These are phyloP conservation scores for Gardenia jasminoides DNA, from an alignment of 257 asterid species.

Conservation along the genomic window DNA sequence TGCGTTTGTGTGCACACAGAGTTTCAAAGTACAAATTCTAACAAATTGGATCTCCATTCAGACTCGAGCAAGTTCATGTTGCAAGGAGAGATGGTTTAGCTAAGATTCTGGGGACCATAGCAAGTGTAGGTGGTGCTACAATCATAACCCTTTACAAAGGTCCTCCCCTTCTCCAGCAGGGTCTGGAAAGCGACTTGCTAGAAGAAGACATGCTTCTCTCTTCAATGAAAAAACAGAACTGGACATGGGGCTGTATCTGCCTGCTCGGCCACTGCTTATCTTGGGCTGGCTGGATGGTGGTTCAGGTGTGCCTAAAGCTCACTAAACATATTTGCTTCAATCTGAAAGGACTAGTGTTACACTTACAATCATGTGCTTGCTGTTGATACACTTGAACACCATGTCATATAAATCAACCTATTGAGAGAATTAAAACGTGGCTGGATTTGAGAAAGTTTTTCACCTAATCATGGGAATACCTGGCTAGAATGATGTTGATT, in stretches of 20 bases:
- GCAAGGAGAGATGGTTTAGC: constrained; percentile 71
- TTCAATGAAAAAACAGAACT: constrained; percentile 41
- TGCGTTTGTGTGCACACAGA: not conserved
- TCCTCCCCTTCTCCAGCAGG: constrained; percentile 49
- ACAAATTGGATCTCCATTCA: constrained; percentile 14
- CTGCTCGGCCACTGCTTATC: constrained; percentile 79
- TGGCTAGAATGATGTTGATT: not conserved
- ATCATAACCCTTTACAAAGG: constrained; percentile 81
- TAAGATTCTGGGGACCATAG: constrained; percentile 68
- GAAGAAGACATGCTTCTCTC: constrained; percentile 23
- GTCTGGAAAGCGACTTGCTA: constrained; percentile 19
- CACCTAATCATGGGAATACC: constrained; percentile 1
- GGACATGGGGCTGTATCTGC: constrained; percentile 84
- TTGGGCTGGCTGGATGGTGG: constrained; percentile 96
- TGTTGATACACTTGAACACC: not conserved
- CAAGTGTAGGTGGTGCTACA: constrained; percentile 75
- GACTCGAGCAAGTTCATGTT: constrained; percentile 52
- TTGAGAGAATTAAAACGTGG: not conserved
- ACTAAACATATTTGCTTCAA: not conserved
- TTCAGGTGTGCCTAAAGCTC: constrained; percentile 46
- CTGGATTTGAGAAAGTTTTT: not conserved
- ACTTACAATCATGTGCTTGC: not conserved
- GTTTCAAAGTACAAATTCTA: not conserved
- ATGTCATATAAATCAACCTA: not conserved
- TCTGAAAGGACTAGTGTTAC: not conserved